Evolutionary conservation across 257 asterid genomes (phyloP).

Genomic region (Plantago major): DNA sequence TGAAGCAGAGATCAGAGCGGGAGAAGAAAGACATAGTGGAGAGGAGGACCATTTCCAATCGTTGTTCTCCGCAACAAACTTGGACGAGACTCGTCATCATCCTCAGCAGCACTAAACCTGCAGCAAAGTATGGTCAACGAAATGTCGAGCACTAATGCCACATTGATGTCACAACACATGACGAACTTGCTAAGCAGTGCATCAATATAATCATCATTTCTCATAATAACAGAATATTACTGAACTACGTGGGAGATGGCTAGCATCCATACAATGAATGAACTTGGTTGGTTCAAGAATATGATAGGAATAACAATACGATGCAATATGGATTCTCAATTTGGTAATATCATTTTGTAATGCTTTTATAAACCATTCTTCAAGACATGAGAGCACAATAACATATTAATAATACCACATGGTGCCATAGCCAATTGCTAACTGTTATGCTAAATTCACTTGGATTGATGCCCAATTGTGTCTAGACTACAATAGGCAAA

Average conservation of each 20-base stretch:
- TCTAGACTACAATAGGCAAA: no score
- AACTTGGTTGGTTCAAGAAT: background rate
- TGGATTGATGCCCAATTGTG: no score
- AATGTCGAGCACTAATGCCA: conserved; percentile 11
- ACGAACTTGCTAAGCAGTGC: conserved; percentile 9
- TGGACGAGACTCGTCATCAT: conserved; percentile 47
- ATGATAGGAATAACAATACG: conserved; percentile 6
- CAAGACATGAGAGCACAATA: no score
- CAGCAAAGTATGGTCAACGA: conserved; percentile 20
- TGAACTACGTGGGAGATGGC: conserved; percentile 5
- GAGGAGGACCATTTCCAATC: conserved; percentile 60
- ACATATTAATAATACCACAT: no score
- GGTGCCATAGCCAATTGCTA: no score
- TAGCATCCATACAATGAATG: conserved; percentile 4
- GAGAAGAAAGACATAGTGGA: conserved; percentile 24
- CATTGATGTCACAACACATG: conserved; percentile 8
- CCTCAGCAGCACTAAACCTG: conserved; percentile 80
- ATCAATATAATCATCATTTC: conserved; percentile 3
- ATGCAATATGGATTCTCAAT: background rate
- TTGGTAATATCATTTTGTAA: background rate
- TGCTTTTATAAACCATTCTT: background rate
- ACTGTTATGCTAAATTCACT: no score
- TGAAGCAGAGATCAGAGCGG: conserved; percentile 14
- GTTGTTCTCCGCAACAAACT: conserved; percentile 51
- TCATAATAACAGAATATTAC: background rate